Percentiles rank a stretch among this genome's conserved stretches.
Evolutionary conservation across 805 yeast species (phyloP).

Genomic region (Gaillardinia entomophila): DNA sequence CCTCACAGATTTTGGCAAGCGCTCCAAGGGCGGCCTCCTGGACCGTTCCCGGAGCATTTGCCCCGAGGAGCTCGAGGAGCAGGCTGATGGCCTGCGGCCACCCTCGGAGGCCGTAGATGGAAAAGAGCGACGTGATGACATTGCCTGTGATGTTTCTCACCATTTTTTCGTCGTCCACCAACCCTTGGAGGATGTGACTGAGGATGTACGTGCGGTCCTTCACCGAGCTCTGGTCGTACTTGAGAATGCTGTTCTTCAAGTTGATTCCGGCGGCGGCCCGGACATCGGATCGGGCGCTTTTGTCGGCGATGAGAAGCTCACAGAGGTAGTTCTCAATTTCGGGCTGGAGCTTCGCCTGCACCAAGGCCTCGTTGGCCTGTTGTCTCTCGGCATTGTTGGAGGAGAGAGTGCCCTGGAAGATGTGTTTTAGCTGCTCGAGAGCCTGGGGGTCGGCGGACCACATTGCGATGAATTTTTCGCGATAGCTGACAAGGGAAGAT

Average conservation of each 20-base stretch:
- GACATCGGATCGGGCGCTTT: slow-evolving; percentile 42
- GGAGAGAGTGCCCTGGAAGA: slow-evolving; percentile 65
- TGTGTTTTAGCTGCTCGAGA: slow-evolving; percentile 56
- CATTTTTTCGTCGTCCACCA: slow-evolving; percentile 48
- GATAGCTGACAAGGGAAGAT: no score
- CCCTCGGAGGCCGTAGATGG: slow-evolving; percentile 55
- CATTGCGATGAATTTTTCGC: no score
- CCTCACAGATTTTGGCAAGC: slow-evolving; percentile 85
- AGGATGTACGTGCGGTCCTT: slow-evolving; percentile 28
- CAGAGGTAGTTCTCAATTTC: slow-evolving; percentile 80
- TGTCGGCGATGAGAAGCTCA: slow-evolving; percentile 56
- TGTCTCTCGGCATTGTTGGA: slow-evolving; percentile 47
- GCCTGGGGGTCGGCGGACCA: slow-evolving; percentile 70
- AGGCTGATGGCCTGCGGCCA: slow-evolving; percentile 78
- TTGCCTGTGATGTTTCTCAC: slow-evolving; percentile 88
- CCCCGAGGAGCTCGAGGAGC: slow-evolving; percentile 44
- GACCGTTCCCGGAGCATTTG: slow-evolving; percentile 13
- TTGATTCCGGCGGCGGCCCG: slow-evolving; percentile 87
- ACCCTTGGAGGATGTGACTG: slow-evolving; percentile 47
- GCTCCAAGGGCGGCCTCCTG: slow-evolving; percentile 80
- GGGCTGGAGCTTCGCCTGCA: slow-evolving; percentile 61
- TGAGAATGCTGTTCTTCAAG: slow-evolving; percentile 69
- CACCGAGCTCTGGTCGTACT: slow-evolving; percentile 26
- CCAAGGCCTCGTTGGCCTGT: slow-evolving; percentile 69
- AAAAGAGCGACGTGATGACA: slow-evolving; percentile 77